These are phyloP conservation scores for Moringa oleifera DNA, from an alignment of 345 rosid species.

Conservation along the genomic window DNA sequence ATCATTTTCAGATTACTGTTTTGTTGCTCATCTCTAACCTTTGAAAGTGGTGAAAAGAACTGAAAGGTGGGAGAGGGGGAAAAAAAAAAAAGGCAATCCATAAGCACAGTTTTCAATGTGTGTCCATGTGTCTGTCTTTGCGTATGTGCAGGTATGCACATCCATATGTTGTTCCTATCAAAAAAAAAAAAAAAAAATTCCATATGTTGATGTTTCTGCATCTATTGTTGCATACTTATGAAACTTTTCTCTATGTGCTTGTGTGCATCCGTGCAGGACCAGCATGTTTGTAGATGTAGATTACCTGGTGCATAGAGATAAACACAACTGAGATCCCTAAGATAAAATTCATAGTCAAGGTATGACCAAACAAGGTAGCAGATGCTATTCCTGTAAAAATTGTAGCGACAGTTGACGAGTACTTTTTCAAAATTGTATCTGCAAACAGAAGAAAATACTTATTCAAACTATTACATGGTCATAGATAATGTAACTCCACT, in stretches of 20 bases:
- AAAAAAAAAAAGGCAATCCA: too few species aligned
- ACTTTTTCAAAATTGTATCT: conserved; percentile 98
- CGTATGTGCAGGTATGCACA: too few species aligned
- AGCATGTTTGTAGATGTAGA: too few species aligned
- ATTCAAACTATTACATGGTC: too few species aligned
- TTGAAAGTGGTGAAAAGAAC: conserved; percentile 90
- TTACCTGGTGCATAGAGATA: conserved; percentile 99
- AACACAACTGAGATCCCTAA: conserved; percentile 92
- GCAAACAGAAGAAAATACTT: conserved; percentile 34
- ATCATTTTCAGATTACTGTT: conserved; percentile 50
- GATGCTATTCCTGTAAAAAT: conserved; percentile 97
- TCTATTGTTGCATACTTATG: conserved; percentile 4
- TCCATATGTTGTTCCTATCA: too few species aligned
- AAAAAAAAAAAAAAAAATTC: too few species aligned
- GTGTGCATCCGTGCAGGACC: too few species aligned
- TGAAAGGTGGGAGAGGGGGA: conserved; percentile 17
- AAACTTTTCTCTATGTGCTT: conserved; percentile 4
- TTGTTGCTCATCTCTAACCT: conserved; percentile 69
- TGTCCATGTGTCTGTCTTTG: too few species aligned
- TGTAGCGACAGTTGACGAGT: conserved; percentile 96
- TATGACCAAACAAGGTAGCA: conserved; percentile 89
- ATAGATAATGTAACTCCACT: too few species aligned
- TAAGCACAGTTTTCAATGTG: too few species aligned
- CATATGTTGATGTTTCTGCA: too few species aligned
- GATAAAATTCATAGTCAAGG: conserved; percentile 75